Evolutionary conservation across 2,329 filamentous ascomycete species (phyloP).

Genomic region (Orbilia javanica): DNA sequence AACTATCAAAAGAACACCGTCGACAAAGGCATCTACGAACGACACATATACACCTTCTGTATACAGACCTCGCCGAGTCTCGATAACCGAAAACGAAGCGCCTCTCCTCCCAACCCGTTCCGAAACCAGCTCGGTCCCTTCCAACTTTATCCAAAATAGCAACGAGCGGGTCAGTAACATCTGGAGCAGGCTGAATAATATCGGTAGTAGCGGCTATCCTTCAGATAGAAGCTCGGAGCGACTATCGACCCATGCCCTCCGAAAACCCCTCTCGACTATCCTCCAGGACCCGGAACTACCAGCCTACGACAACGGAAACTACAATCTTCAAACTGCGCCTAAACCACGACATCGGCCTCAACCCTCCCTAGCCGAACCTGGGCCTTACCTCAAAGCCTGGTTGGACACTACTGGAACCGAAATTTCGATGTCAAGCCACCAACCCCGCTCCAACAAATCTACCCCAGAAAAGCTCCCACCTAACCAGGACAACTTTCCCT

Average conservation of each 20-base stretch:
- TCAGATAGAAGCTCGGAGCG: constrained; percentile 29
- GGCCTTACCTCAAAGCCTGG: constrained; percentile 55
- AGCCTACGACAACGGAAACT: neutral
- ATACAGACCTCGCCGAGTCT: constrained; percentile 24
- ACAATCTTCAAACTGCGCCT: neutral
- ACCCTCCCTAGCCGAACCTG: constrained; percentile 35
- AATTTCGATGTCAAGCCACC: constrained; percentile 29
- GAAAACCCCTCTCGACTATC: constrained; percentile 35
- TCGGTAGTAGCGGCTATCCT: constrained; percentile 16
- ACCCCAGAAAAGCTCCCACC: constrained; percentile 45
- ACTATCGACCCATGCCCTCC: constrained; percentile 27
- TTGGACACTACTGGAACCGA: constrained; percentile 34
- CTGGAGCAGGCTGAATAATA: constrained; percentile 47
- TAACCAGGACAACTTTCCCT: neutral
- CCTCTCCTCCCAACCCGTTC: constrained; percentile 32
- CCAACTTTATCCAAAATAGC: constrained; percentile 39
- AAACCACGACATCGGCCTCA: neutral
- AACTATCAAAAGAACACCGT: constrained; percentile 31
- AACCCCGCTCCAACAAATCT: constrained; percentile 46
- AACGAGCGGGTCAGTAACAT: constrained; percentile 56
- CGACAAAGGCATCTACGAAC: constrained; percentile 16
- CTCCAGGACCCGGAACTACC: constrained; percentile 25
- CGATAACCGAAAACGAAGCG: constrained; percentile 22
- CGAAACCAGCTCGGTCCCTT: constrained; percentile 49
- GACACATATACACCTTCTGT: constrained; percentile 31